These are phyloP conservation scores for Rhizophagus sp. DNA, from an alignment of 192 early-diverging fungal species.

Conservation along the genomic window DNA sequence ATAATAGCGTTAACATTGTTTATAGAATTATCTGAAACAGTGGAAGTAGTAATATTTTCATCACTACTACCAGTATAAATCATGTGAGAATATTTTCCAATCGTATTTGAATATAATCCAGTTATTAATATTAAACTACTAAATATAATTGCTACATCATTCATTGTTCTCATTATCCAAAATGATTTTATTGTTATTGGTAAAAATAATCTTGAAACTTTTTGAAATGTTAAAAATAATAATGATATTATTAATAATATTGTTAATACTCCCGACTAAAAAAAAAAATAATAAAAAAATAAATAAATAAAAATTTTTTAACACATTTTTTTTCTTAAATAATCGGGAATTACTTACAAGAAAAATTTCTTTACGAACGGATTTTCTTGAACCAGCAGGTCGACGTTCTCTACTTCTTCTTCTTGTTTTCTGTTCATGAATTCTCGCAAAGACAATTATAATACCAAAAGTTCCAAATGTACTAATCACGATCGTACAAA, in stretches of 20 bases:
- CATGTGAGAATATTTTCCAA: conserved; percentile 13
- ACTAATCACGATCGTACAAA: too few relatives aligned
- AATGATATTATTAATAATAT: conserved; percentile 3
- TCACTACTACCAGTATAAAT: background rate
- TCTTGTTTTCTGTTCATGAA: background rate
- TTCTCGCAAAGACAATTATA: background rate
- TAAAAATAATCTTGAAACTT: background rate
- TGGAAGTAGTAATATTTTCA: background rate
- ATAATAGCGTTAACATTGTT: too few relatives aligned
- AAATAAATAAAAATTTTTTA: background rate
- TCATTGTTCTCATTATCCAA: background rate
- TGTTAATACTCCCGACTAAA: background rate
- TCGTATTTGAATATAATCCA: background rate
- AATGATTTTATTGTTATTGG: background rate
- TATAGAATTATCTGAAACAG: background rate
- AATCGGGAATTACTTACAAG: background rate
- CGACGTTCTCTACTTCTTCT: too few relatives aligned
- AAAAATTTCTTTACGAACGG: background rate
- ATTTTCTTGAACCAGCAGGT: background rate
- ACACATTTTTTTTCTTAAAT: background rate
- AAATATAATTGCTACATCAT: background rate
- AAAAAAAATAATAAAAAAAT: too few relatives aligned
- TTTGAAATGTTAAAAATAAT: background rate
- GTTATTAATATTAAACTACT: background rate
- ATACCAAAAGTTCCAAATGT: too few relatives aligned